A percentile compares a stretch with the other conserved stretches of the same genome.
phyloP scores from a whole-genome alignment of 1,284 basidiomycete species.

The Bondarzewia mesenterica region DNA sequence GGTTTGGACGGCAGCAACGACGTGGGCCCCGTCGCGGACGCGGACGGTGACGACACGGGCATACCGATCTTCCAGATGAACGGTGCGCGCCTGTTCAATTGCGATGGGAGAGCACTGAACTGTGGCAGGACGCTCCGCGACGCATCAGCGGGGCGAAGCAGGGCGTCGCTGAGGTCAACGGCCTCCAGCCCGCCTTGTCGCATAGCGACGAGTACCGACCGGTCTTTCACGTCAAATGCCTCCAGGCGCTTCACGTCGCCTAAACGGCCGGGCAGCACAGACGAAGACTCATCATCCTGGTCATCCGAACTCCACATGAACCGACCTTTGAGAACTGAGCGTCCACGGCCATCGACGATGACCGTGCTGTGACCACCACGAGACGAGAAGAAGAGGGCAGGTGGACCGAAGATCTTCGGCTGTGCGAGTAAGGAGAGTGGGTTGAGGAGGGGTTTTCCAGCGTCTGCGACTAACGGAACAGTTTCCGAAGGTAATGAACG shows the following conservation, averaged over 20 bases:
- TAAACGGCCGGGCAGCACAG: slow-evolving; percentile 35
- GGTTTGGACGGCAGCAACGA: slow-evolving; percentile 32
- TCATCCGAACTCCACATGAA: slow-evolving; percentile 71
- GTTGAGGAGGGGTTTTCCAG: slow-evolving; percentile 53
- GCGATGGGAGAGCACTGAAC: slow-evolving; percentile 51
- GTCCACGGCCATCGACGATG: slow-evolving; percentile 76
- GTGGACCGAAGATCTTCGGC: slow-evolving; percentile 76
- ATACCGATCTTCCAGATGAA: slow-evolving; percentile 77
- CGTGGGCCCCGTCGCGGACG: slow-evolving; percentile 26
- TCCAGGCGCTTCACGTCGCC: slow-evolving; percentile 76
- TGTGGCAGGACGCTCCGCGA: slow-evolving; percentile 62
- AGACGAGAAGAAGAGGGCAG: slow-evolving; percentile 80
- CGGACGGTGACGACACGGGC: slow-evolving; percentile 39
- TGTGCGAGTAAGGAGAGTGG: slow-evolving; percentile 79
- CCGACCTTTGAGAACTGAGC: slow-evolving; percentile 71
- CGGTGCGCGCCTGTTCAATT: slow-evolving; percentile 56
- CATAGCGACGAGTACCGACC: slow-evolving; percentile 72
- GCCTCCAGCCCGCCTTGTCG: slow-evolving; percentile 76
- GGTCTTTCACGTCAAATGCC: slow-evolving; percentile 64
- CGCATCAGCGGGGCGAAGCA: slow-evolving; percentile 67
- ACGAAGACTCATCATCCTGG: slow-evolving; percentile 34
- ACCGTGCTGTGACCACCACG: slow-evolving; percentile 78
- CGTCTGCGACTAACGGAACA: slow-evolving; percentile 18
- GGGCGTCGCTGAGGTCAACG: slow-evolving; percentile 67
- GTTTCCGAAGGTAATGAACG: slow-evolving; percentile 15